These are phyloP conservation scores for Botryotinia convoluta DNA, from an alignment of 2,329 filamentous ascomycete genomes.

Conservation along the genomic window DNA sequence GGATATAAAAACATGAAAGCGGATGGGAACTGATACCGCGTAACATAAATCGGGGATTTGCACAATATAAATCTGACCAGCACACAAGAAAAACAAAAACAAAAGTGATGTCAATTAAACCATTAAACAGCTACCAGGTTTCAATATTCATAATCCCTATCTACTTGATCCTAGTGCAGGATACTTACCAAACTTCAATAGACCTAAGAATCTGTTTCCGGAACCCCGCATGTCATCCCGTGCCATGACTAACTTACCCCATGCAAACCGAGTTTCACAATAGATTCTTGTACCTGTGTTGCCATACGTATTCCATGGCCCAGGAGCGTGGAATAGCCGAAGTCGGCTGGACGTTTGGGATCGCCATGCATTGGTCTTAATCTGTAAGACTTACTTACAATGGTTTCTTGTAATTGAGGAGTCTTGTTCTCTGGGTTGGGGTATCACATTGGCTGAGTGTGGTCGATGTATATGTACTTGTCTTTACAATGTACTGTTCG, in stretches of 20 bases:
- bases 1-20: neutral
- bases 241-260: neutral
- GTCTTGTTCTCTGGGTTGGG: neutral
- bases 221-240: neutral
- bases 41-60: neutral
- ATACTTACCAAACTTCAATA: neutral
- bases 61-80: neutral
- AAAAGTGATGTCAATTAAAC: neutral
- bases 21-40: neutral
- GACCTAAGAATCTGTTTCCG: neutral
- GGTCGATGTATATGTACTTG: neutral
- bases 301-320: neutral
- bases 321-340: constrained; percentile 1
- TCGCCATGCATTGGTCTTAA: neutral
- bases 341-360: neutral
- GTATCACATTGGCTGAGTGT: neutral
- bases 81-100: neutral
- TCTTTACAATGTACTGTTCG: too few species aligned
- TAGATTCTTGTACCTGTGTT: neutral
- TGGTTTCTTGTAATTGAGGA: too few species aligned
- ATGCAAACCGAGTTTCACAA: neutral
- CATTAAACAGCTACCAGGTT: neutral
- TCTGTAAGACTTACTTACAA: neutral
- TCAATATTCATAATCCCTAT: neutral
- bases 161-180: neutral